These are phyloP conservation scores for Primulina tabacum DNA, from an alignment of 257 asterid genomes.

Conservation along the genomic window DNA sequence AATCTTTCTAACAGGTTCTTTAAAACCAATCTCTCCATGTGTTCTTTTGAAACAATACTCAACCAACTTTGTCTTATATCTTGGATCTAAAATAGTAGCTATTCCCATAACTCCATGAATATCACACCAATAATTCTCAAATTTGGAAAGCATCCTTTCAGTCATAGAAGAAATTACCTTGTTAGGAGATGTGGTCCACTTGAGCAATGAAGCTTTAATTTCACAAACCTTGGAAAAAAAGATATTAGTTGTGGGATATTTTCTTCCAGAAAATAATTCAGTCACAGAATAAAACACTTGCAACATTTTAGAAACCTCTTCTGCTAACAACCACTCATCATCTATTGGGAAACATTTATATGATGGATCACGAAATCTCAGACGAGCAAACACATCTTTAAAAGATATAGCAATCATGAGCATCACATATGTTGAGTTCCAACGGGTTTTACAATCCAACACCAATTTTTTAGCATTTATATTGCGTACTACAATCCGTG, in stretches of 20 bases:
- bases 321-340: too few species aligned
- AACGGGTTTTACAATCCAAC: too few species aligned
- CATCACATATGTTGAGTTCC: too few species aligned
- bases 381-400: too few species aligned
- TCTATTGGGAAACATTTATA: too few species aligned
- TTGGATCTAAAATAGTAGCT: slow-evolving; percentile 5
- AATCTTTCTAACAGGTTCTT: too few species aligned
- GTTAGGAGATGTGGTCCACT: background rate
- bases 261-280: background rate
- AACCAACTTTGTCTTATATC: too few species aligned
- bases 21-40: background rate
- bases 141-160: background rate
- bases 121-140: background rate
- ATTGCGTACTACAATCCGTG: too few species aligned
- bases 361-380: too few species aligned
- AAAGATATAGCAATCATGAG: too few species aligned
- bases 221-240: slow-evolving; percentile 4
- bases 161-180: background rate
- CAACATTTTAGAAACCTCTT: too few species aligned
- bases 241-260: slow-evolving; percentile 1
- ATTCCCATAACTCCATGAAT: background rate
- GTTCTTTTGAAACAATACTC: background rate
- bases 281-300: too few species aligned
- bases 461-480: background rate
- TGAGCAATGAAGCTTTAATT: background rate